These are phyloP conservation scores for Penicillium verrucosum DNA, from an alignment of 2,329 filamentous ascomycete genomes.

Conservation along the genomic window DNA sequence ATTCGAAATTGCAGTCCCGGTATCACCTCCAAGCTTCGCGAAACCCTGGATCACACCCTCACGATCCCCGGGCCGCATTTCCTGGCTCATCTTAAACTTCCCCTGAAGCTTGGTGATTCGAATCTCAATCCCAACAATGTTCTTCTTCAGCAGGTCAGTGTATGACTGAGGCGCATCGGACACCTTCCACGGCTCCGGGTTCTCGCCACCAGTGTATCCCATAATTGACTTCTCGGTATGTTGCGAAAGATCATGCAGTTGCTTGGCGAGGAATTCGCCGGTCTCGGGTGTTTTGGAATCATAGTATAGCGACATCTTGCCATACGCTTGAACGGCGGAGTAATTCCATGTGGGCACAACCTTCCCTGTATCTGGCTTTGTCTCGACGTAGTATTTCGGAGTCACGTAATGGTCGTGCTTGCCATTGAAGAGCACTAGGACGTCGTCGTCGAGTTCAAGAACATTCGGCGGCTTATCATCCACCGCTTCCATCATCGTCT, in stretches of 20 bases:
- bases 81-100: conserved; percentile 67
- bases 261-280: conserved; percentile 50
- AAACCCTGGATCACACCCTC: conserved; percentile 60
- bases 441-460: conserved; percentile 47
- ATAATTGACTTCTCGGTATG: conserved; percentile 54
- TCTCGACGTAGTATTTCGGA: conserved; percentile 61
- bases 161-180: conserved; percentile 58
- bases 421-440: conserved; percentile 61
- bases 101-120: conserved; percentile 54
- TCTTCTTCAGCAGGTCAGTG: conserved; percentile 55
- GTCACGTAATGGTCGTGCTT: conserved; percentile 62
- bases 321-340: conserved; percentile 62
- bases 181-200: conserved; percentile 57
- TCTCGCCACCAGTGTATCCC: conserved; percentile 48
- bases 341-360: conserved; percentile 71
- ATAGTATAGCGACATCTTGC: conserved; percentile 53
- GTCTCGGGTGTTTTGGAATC: conserved; percentile 50
- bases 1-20: conserved; percentile 30
- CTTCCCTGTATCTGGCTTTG: conserved; percentile 61
- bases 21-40: conserved; percentile 40
- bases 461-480: conserved; percentile 8
- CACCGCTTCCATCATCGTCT: conserved; percentile 55
- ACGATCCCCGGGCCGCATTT: conserved; percentile 51
- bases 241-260: conserved; percentile 27
- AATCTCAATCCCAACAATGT: conserved; percentile 60